Evolutionary conservation across 768 basidiomycete species (phyloP).

Genomic region (Leccinellum luteum): DNA sequence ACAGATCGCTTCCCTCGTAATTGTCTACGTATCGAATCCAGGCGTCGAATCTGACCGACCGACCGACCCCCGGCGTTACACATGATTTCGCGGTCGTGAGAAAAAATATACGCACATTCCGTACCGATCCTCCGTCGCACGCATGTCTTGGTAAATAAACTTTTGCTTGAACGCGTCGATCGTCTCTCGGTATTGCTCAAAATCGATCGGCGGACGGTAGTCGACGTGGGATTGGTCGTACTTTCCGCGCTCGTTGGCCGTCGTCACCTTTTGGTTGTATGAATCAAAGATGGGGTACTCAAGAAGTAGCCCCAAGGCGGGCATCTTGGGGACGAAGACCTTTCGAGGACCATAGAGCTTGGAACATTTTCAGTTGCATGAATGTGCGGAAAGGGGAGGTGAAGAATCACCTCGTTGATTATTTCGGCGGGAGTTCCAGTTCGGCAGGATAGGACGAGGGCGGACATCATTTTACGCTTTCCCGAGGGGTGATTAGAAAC

Average conservation of each 20-base stretch:
- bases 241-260: slow-evolving; percentile 40
- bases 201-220: slow-evolving; percentile 71
- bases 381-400: neutral
- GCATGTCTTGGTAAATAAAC: slow-evolving; percentile 85
- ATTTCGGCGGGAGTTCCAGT: slow-evolving; percentile 72
- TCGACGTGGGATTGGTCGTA: slow-evolving; percentile 53
- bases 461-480: slow-evolving; percentile 96
- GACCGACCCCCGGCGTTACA: no score
- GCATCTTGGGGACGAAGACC: slow-evolving; percentile 93
- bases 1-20: slow-evolving; percentile 75
- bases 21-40: slow-evolving; percentile 78
- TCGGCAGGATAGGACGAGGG: slow-evolving; percentile 74
- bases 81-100: neutral
- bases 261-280: slow-evolving; percentile 62
- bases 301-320: slow-evolving; percentile 87
- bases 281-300: slow-evolving; percentile 82
- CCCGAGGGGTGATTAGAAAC: slow-evolving; percentile 9
- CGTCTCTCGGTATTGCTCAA: slow-evolving; percentile 58
- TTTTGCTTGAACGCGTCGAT: slow-evolving; percentile 84
- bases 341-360: slow-evolving; percentile 75
- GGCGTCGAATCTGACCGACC: slow-evolving; percentile 65
- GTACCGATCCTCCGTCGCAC: slow-evolving; percentile 73
- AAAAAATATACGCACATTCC: slow-evolving; percentile 63
- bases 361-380: neutral
- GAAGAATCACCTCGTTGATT: slow-evolving; percentile 59